Evolutionary conservation across 2,329 filamentous ascomycete species (phyloP).

Genomic region (Fusarium abutilonis): DNA sequence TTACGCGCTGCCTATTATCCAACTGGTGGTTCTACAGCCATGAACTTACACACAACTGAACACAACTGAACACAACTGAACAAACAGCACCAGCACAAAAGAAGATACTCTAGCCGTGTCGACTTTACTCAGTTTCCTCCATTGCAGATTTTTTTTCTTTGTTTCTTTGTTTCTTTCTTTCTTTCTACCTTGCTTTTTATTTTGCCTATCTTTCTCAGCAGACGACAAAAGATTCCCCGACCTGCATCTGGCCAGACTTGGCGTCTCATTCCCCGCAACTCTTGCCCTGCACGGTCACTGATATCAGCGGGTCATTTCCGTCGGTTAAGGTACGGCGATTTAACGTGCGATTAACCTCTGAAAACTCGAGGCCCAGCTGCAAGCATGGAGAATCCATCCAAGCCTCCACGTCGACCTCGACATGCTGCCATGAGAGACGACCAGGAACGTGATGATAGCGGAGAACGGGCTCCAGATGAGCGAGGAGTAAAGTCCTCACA

Average conservation of each 20-base stretch:
- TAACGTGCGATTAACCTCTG: conserved; percentile 49
- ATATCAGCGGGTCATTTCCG: conserved; percentile 41
- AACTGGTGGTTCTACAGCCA: conserved; percentile 7
- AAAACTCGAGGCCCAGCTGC: conserved; percentile 52
- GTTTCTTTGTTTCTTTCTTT: conserved; percentile 2
- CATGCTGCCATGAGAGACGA: conserved; percentile 56
- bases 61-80: background rate
- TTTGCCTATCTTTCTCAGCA: conserved; percentile 13
- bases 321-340: conserved; percentile 55
- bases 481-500: conserved; percentile 49
- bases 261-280: background rate
- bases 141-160: background rate
- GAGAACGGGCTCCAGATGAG: conserved; percentile 51
- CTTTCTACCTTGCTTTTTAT: conserved; percentile 6
- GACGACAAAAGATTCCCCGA: conserved; percentile 11
- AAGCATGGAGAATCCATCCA: conserved; percentile 46
- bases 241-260: conserved; percentile 19
- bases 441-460: conserved; percentile 51
- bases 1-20: conserved; percentile 13
- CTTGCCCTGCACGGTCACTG: conserved; percentile 36
- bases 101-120: background rate
- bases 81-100: background rate
- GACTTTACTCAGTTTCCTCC: background rate
- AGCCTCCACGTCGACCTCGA: conserved; percentile 50
- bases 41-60: conserved; percentile 2